Conservation (phyloP, 2,329 filamentous ascomycete genomes). For the Talaromyces sp. region DNA sequence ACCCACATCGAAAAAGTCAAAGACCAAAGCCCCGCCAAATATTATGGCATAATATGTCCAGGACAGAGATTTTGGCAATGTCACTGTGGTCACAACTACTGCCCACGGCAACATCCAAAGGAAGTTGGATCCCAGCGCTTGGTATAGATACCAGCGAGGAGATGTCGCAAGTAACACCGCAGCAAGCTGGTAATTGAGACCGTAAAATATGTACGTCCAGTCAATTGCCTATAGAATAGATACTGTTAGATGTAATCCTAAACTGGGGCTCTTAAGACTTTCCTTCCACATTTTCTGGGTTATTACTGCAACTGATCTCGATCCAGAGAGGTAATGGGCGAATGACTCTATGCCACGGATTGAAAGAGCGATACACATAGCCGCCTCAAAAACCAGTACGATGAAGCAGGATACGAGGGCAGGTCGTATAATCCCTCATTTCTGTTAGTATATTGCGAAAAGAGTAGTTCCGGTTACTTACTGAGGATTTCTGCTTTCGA, state of each 20-base stretch:
- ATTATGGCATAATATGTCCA: slow-evolving; percentile 6
- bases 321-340: slow-evolving; percentile 63
- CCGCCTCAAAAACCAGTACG: slow-evolving; percentile 53
- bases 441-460: neutral
- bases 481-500: slow-evolving; percentile 17
- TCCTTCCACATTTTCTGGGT: slow-evolving; percentile 67
- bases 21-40: slow-evolving; percentile 2
- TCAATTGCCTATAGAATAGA: slow-evolving; percentile 5
- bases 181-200: slow-evolving; percentile 54
- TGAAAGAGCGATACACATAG: slow-evolving; percentile 65
- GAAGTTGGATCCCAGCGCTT: slow-evolving; percentile 4
- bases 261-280: neutral
- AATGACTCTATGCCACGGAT: slow-evolving; percentile 62
- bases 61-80: neutral
- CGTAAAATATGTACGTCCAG: slow-evolving; percentile 21
- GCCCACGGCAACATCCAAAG: slow-evolving; percentile 7
- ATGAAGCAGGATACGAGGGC: slow-evolving; percentile 58
- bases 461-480: neutral
- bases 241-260: neutral
- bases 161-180: slow-evolving; percentile 65
- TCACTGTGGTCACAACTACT: neutral
- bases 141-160: slow-evolving; percentile 64
- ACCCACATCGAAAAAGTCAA: slow-evolving; percentile 1
- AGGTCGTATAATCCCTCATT: slow-evolving; percentile 51
- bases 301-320: slow-evolving; percentile 60